Conservation (phyloP, 345 rosid genomes). For the Hibiscus trionum region DNA sequence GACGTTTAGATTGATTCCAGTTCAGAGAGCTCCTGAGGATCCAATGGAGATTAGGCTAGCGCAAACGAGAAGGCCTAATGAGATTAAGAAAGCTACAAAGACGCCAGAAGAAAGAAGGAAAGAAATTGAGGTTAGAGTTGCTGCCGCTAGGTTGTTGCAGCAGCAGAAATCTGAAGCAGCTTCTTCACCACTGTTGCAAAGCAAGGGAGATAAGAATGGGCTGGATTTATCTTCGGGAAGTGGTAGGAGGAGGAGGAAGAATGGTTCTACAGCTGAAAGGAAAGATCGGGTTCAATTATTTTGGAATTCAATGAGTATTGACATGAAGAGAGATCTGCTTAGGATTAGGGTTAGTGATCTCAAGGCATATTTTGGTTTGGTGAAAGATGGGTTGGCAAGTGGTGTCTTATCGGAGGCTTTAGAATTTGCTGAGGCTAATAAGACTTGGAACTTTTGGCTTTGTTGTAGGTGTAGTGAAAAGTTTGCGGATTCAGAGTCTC, state of each 20-base stretch:
- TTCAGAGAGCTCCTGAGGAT: constrained; percentile 65
- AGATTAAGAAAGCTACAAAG: constrained; percentile 85
- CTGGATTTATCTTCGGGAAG: constrained; percentile 33
- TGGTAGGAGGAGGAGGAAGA: constrained; percentile 61
- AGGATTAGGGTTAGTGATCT: constrained; percentile 53
- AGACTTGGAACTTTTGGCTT: constrained; percentile 74
- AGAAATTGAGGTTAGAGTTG: constrained; percentile 94
- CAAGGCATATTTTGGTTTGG: constrained; percentile 48
- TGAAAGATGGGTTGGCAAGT: constrained; percentile 50
- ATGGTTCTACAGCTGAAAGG: constrained; percentile 49
- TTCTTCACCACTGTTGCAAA: constrained; percentile 21
- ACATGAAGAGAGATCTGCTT: constrained; percentile 56
- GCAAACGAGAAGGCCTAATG: constrained; percentile 77
- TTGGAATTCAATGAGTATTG: constrained; percentile 64
- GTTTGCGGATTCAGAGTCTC: constrained; percentile 54
- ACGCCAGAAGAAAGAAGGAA: constrained; percentile 86
- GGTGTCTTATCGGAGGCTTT: constrained; percentile 58
- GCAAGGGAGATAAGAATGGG: constrained; percentile 36
- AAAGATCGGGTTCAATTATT: constrained; percentile 56
- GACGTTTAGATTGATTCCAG: constrained; percentile 63
- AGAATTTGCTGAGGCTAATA: constrained; percentile 45
- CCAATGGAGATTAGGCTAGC: constrained; percentile 78
- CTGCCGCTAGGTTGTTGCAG: constrained; percentile 83
- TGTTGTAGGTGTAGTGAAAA: constrained; percentile 64
- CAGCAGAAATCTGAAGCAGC: constrained; percentile 67